phyloP scores from a whole-genome alignment of 805 yeast species.

The Zygoascus biomembranicola region DNA sequence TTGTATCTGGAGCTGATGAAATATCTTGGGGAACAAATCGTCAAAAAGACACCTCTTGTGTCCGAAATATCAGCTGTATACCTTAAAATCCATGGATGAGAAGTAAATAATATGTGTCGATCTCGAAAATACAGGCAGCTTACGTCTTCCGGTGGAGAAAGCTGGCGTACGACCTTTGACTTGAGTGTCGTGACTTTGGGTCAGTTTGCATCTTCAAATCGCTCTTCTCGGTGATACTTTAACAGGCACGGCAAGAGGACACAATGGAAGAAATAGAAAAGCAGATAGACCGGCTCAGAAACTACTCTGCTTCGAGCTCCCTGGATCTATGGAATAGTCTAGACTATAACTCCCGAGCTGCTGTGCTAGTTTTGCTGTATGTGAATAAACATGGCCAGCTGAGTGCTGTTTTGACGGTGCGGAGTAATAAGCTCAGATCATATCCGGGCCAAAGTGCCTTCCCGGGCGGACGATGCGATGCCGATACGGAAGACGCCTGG shows the following conservation, averaged over 20 bases:
- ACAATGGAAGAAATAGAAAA: not conserved
- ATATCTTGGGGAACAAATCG: too few relatives aligned
- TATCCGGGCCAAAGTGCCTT: slow-evolving; percentile 79
- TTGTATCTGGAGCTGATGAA: too few relatives aligned
- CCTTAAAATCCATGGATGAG: too few relatives aligned
- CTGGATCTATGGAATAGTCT: slow-evolving; percentile 35
- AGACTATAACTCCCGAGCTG: slow-evolving; percentile 57
- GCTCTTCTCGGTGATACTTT: not conserved
- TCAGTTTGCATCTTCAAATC: not conserved
- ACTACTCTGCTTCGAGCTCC: slow-evolving; percentile 2
- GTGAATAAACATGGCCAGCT: slow-evolving; percentile 46
- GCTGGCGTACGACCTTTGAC: too few relatives aligned
- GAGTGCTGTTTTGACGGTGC: slow-evolving; percentile 63
- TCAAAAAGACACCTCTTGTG: too few relatives aligned
- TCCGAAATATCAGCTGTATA: too few relatives aligned
- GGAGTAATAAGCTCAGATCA: slow-evolving; percentile 55
- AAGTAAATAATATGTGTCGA: too few relatives aligned
- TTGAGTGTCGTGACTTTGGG: too few relatives aligned
- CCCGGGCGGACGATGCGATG: slow-evolving; percentile 81
- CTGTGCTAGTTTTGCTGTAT: slow-evolving; percentile 63
- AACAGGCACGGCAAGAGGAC: not conserved
- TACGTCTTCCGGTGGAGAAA: too few relatives aligned
- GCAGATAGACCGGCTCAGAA: slow-evolving; percentile 3
- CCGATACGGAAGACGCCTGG: slow-evolving; percentile 30
- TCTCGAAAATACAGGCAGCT: too few relatives aligned